Percentiles rank a stretch among this genome's conserved stretches.
phyloP scores from a whole-genome alignment of 192 early-diverging fungal species.

The Gaertneriomyces semiglobifer region DNA sequence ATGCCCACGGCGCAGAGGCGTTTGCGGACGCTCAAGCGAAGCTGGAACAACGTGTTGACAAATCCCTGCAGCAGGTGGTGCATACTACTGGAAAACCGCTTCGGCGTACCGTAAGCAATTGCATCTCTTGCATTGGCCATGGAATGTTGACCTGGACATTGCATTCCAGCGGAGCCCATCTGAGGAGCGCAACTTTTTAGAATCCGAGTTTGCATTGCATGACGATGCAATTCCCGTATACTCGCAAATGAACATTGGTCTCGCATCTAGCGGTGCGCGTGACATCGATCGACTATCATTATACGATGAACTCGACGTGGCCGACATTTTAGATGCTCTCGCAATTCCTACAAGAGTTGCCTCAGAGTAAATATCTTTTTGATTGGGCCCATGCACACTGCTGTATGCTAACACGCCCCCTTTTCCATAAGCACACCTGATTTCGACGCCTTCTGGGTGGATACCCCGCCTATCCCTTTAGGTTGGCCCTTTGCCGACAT shows the following conservation, averaged over 20 bases:
- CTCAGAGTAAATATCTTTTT: not conserved
- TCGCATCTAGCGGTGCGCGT: constrained; percentile 1
- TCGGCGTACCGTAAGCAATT: constrained; percentile 19
- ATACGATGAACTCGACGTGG: constrained; percentile 40
- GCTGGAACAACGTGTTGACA: not conserved
- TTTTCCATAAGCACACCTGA: not conserved
- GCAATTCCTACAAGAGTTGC: constrained; percentile 1
- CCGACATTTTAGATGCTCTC: constrained; percentile 26
- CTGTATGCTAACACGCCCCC: not conserved
- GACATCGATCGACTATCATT: constrained; percentile 31
- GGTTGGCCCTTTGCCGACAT: constrained; percentile 28
- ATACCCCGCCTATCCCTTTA: not conserved
- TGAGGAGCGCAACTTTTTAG: constrained; percentile 23
- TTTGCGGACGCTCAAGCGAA: not conserved
- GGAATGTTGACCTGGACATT: not conserved
- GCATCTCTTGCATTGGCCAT: not conserved
- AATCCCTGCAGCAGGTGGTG: not conserved
- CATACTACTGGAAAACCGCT: constrained; percentile 19
- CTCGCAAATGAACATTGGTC: not conserved
- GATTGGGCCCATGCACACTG: not conserved
- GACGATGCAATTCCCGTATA: constrained; percentile 10
- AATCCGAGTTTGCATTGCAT: not conserved
- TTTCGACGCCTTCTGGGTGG: not conserved
- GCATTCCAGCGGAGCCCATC: constrained; percentile 18
- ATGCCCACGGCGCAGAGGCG: not conserved